These are phyloP conservation scores for Xylaria palmicola DNA, from an alignment of 495 filamentous ascomycete genomes.

Conservation along the genomic window DNA sequence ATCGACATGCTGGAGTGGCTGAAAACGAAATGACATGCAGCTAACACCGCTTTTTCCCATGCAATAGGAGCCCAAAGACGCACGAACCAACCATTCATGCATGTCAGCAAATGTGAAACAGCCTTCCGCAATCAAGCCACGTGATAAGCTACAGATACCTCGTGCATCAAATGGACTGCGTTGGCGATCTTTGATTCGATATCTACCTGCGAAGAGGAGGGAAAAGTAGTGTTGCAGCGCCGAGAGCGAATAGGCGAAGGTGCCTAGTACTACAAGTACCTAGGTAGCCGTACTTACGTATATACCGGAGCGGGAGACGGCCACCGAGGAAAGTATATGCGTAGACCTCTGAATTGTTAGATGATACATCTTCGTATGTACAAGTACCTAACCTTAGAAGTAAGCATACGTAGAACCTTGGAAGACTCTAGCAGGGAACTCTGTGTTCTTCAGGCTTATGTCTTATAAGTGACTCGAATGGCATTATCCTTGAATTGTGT, in stretches of 20 bases:
- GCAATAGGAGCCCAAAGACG: slow-evolving; percentile 1
- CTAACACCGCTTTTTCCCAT: slow-evolving; percentile 13
- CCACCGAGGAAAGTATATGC: too few relatives aligned
- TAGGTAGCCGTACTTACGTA: too few relatives aligned
- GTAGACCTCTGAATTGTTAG: too few relatives aligned
- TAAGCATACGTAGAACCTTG: too few relatives aligned
- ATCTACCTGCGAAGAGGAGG: too few relatives aligned
- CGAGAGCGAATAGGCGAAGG: background rate
- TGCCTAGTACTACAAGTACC: background rate
- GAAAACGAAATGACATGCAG: slow-evolving; percentile 11
- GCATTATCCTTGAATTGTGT: too few relatives aligned
- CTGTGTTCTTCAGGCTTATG: too few relatives aligned
- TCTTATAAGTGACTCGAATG: too few relatives aligned
- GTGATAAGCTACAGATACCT: slow-evolving; percentile 9
- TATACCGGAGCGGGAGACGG: background rate
- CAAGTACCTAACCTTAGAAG: too few relatives aligned
- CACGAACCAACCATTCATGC: slow-evolving; percentile 14
- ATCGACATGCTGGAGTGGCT: background rate
- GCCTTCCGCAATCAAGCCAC: slow-evolving; percentile 6
- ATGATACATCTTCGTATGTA: too few relatives aligned
- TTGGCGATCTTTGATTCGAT: slow-evolving; percentile 8
- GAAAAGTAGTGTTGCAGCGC: background rate
- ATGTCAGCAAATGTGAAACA: slow-evolving; percentile 18
- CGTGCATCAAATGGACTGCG: slow-evolving; percentile 5
- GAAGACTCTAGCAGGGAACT: too few relatives aligned